Evolutionary conservation across 352 stramenopile genomes (phyloP).

Genomic region (Globisporangium middletonii): DNA sequence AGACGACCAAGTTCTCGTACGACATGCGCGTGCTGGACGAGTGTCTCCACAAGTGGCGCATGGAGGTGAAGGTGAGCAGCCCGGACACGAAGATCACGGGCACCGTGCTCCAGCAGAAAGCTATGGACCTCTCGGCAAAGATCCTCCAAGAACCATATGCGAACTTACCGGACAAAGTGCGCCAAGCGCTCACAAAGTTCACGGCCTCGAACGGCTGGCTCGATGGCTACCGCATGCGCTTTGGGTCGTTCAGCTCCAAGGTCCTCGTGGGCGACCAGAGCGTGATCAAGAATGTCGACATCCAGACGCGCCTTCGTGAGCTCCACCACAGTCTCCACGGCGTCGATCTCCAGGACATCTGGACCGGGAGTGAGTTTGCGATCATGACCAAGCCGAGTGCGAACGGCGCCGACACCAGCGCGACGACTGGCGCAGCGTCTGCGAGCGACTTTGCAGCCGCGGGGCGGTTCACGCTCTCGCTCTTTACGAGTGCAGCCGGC

Average conservation of each 20-base stretch:
- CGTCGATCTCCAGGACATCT: slow-evolving; percentile 74
- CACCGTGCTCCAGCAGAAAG: slow-evolving; percentile 76
- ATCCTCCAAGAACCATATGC: slow-evolving; percentile 67
- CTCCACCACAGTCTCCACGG: slow-evolving; percentile 59
- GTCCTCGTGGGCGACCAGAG: slow-evolving; percentile 43
- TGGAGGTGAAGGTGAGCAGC: slow-evolving; percentile 78
- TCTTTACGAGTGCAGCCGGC: slow-evolving; percentile 72
- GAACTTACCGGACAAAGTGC: slow-evolving; percentile 63
- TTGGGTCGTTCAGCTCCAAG: slow-evolving; percentile 80
- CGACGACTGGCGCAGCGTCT: neutral
- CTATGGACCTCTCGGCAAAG: slow-evolving; percentile 77
- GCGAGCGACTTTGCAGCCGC: slow-evolving; percentile 9
- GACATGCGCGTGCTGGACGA: slow-evolving; percentile 77
- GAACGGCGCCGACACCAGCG: slow-evolving; percentile 6
- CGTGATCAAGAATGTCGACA: slow-evolving; percentile 81
- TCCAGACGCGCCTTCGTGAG: slow-evolving; percentile 79
- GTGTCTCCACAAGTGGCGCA: slow-evolving; percentile 84
- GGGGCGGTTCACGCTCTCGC: slow-evolving; percentile 60
- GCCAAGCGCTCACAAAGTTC: slow-evolving; percentile 69
- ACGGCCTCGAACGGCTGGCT: slow-evolving; percentile 82
- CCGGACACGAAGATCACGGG: slow-evolving; percentile 77
- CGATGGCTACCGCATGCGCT: slow-evolving; percentile 78
- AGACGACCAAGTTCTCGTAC: slow-evolving; percentile 83
- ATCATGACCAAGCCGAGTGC: slow-evolving; percentile 45
- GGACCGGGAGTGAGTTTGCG: slow-evolving; percentile 72